These are phyloP conservation scores for Phoma herbarum DNA, from an alignment of 2,329 filamentous ascomycete genomes.

Conservation along the genomic window DNA sequence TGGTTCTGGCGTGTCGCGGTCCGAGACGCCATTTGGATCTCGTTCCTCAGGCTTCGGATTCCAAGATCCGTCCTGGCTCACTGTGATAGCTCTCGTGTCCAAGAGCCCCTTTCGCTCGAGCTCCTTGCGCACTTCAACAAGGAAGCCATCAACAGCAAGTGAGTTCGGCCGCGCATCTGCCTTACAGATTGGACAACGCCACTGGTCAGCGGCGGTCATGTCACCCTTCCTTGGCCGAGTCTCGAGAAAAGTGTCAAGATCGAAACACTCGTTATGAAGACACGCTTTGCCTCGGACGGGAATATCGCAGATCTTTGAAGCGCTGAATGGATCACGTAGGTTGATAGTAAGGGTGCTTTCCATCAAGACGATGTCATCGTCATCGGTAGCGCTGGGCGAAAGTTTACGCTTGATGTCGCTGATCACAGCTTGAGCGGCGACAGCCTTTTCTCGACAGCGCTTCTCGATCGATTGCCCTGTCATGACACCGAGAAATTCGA, in stretches of 20 bases:
- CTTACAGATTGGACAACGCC: conserved; percentile 87
- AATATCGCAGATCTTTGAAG: conserved; percentile 65
- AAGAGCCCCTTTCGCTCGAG: conserved; percentile 62
- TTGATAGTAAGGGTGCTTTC: conserved; percentile 54
- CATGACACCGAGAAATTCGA: conserved; percentile 73
- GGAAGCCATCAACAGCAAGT: conserved; percentile 77
- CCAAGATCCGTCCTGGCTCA: conserved; percentile 73
- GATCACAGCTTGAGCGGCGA: conserved; percentile 61
- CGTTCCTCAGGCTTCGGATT: conserved; percentile 54
- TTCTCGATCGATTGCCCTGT: conserved; percentile 51
- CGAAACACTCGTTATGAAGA: conserved; percentile 86
- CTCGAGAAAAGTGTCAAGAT: conserved; percentile 80
- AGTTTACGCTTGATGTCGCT: conserved; percentile 65
- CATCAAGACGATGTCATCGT: conserved; percentile 60
- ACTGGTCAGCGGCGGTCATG: conserved; percentile 68
- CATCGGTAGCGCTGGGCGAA: conserved; percentile 49
- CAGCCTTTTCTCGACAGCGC: conserved; percentile 36
- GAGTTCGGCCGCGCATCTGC: conserved; percentile 77
- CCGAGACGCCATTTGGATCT: conserved; percentile 25
- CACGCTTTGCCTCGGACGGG: conserved; percentile 78
- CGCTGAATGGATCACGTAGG: conserved; percentile 58
- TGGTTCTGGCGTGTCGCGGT: conserved; percentile 20
- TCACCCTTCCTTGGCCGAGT: conserved; percentile 39
- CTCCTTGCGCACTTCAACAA: conserved; percentile 67
- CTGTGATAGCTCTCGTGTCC: conserved; percentile 67